Evolutionary conservation across 352 stramenopile species (phyloP).

Genomic region (Thalassiosira exigua): DNA sequence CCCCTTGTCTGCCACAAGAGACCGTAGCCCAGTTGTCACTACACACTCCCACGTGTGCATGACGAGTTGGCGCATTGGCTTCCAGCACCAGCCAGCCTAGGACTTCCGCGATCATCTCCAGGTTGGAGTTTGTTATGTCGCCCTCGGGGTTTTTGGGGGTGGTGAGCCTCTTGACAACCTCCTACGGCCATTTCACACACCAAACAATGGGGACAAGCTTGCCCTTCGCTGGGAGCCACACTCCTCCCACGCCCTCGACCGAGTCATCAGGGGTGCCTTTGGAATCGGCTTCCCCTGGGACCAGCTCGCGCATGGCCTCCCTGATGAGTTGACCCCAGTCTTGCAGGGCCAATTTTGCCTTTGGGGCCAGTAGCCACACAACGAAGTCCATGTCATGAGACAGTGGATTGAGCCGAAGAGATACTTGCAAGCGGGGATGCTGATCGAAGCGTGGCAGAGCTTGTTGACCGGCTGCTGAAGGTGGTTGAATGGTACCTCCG

Average conservation of each 20-base stretch:
- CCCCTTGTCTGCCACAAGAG: slow-evolving; percentile 3
- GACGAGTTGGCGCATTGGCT: background rate
- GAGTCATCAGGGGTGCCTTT: slow-evolving; percentile 20
- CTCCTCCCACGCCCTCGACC: background rate
- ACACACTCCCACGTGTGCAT: background rate
- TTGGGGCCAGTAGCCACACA: background rate
- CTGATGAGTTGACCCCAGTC: background rate
- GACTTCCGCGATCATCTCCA: slow-evolving; percentile 40
- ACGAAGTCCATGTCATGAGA: background rate
- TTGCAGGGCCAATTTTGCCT: background rate
- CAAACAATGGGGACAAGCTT: slow-evolving; percentile 27
- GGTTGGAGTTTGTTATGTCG: slow-evolving; percentile 41
- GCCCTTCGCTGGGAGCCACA: background rate
- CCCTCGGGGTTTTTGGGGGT: slow-evolving; percentile 36
- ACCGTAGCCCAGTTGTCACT: slow-evolving; percentile 28
- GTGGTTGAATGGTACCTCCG: background rate
- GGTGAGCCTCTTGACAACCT: slow-evolving; percentile 15
- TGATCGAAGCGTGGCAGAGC: background rate
- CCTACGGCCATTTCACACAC: slow-evolving; percentile 16
- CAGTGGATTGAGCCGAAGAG: background rate
- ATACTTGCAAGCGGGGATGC: background rate
- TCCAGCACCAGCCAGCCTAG: slow-evolving; percentile 42
- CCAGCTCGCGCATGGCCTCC: background rate
- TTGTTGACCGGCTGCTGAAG: slow-evolving; percentile 2
- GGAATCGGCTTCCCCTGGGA: background rate